Conservation (phyloP, 805 yeast species). For the Pichia nakasei region DNA sequence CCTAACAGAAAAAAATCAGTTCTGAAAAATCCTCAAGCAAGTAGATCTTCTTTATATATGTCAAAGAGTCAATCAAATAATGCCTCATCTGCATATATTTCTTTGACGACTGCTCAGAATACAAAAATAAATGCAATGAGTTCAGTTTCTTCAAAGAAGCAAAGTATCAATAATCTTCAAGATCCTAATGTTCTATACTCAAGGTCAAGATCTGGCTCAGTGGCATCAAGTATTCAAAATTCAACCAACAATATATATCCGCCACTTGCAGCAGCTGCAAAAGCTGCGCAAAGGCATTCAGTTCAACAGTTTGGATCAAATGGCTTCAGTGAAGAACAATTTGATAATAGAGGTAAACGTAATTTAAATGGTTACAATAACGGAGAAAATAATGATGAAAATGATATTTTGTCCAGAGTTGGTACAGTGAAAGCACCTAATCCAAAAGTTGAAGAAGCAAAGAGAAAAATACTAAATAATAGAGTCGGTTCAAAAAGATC, state of each 20-base stretch:
- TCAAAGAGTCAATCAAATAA: slow-evolving; percentile 12
- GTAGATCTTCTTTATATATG: slow-evolving; percentile 12
- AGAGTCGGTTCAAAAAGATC: slow-evolving; percentile 31
- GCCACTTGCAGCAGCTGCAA: slow-evolving; percentile 26
- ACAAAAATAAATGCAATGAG: slow-evolving; percentile 63
- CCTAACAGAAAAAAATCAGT: slow-evolving; percentile 35
- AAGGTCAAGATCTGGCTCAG: slow-evolving; percentile 8
- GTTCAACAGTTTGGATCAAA: slow-evolving; percentile 5
- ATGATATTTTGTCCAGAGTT: neutral
- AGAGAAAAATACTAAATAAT: slow-evolving; percentile 7
- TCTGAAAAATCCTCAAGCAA: slow-evolving; percentile 30
- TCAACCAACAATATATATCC: slow-evolving; percentile 1
- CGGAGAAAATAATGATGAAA: neutral
- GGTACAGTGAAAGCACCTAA: slow-evolving; percentile 5
- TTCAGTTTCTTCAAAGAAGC: slow-evolving; percentile 18
- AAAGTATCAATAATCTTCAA: neutral
- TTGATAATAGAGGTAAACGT: neutral
- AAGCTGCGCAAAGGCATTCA: slow-evolving; percentile 20
- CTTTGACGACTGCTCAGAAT: slow-evolving; percentile 70
- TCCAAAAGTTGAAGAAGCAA: slow-evolving; percentile 13
- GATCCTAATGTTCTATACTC: neutral
- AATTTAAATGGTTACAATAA: neutral
- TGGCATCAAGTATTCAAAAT: neutral
- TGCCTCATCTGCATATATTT: slow-evolving; percentile 57
- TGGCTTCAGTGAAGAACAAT: neutral